Evolutionary conservation across 306 rosid species (phyloP).

Genomic region (Amphicarpaea edgeworthii): DNA sequence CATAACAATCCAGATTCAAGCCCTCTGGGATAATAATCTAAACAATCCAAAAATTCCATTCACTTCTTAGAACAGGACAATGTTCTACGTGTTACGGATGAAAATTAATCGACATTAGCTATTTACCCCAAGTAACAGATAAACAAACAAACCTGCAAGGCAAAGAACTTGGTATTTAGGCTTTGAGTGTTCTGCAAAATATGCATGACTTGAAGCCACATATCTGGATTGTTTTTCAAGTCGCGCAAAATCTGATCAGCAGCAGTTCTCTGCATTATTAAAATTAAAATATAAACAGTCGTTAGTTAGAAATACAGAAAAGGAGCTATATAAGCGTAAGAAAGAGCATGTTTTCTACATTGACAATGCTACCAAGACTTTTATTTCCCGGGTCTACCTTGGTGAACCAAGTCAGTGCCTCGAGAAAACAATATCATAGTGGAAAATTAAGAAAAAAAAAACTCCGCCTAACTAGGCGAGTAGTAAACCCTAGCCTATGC

Average conservation of each 20-base stretch:
- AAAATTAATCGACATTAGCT: neutral
- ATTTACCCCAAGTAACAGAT: neutral
- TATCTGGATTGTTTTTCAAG: constrained; percentile 86
- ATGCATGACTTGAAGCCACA: constrained; percentile 99
- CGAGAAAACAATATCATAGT: neutral
- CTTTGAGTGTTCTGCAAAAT: constrained; percentile 80
- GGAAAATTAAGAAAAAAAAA: neutral
- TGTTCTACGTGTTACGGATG: neutral
- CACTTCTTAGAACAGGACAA: neutral
- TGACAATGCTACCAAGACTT: neutral
- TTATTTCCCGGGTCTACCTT: neutral
- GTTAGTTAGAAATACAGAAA: neutral
- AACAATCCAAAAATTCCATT: neutral
- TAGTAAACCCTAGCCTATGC: constrained; percentile 30
- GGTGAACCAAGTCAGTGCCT: constrained; percentile 3
- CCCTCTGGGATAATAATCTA: neutral
- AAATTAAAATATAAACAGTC: constrained; percentile 3
- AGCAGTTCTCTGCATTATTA: constrained; percentile 69
- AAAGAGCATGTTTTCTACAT: neutral
- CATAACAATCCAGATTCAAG: neutral
- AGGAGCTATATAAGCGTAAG: neutral
- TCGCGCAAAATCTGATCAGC: constrained; percentile 94
- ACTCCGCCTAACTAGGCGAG: neutral
- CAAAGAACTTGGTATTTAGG: constrained; percentile 91
- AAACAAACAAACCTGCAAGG: constrained; percentile 68